Evolutionary conservation across 1,284 basidiomycete genomes (phyloP).

Genomic region (Puccinia brachypodii): DNA sequence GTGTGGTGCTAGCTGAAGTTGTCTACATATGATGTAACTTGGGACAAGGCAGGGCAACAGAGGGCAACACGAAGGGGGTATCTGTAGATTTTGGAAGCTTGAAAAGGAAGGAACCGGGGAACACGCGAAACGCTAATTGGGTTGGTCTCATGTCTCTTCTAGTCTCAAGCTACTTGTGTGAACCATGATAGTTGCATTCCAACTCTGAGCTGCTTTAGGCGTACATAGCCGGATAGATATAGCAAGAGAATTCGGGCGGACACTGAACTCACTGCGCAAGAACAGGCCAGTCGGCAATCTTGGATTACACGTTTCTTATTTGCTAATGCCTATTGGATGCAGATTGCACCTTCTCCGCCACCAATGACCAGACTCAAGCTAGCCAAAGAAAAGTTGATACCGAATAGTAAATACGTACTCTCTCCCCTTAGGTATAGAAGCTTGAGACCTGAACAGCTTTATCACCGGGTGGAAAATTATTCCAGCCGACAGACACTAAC

Average conservation of each 20-base stretch:
- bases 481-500: neutral
- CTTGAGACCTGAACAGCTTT: neutral
- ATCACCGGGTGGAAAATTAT: neutral
- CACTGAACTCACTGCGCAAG: neutral
- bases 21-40: neutral
- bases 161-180: neutral
- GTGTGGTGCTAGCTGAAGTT: neutral
- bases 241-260: neutral
- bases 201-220: neutral
- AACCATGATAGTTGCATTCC: too few species aligned
- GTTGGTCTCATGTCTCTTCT: neutral
- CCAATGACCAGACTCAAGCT: too few species aligned
- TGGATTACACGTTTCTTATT: neutral
- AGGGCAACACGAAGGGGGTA: neutral
- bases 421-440: neutral
- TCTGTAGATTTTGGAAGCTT: neutral
- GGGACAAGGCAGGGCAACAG: neutral
- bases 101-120: neutral
- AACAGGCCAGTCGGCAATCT: constrained; percentile 2
- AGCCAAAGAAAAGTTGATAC: neutral
- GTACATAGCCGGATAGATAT: neutral
- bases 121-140: neutral
- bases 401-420: too few species aligned
- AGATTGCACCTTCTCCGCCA: too few species aligned
- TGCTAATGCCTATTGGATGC: neutral